Evolutionary conservation across 371 early-diverging fungal species (phyloP), one percentile per base, ranked within the genome.

Genomic region (Mortierella sp.): DNA sequence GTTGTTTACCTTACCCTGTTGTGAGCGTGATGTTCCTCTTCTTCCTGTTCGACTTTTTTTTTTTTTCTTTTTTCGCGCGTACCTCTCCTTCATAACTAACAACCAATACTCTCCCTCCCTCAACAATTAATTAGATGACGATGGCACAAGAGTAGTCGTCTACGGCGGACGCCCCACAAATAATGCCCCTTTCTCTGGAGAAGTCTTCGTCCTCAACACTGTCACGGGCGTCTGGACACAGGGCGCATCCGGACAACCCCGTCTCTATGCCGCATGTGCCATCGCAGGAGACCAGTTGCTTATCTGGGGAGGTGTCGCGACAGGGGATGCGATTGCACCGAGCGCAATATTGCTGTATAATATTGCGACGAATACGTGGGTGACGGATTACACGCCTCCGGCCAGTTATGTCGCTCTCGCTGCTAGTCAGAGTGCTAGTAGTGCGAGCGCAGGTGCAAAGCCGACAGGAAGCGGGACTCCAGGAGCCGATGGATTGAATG

Each of bases 201-300:
- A 82, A 44, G 6, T 82, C 14, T 82, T 53, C 51, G 69, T 82
- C 31, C 78, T 82, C 19, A 61, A 82, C 50, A 78, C 75, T 8
- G 34, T 24, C 31, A 69, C 79, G 0, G 55, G 34, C 34, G 46
- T 37, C 5, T 82, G 82, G 82, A 54, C 54, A 16, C 31, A 55
- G 31, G 82, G 82, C 1, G 26, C 48, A 0, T 0, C 79, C 3
- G 82, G 82, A 44, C 54, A 57, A 21, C 37, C 54, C 4, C 79
- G 82, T 13, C 48, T 64, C 8, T 82, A 82, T 40, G 26, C 76
- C 21, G 43, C 67, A 6, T 82, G 82, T 43, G 70, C 76, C 8
- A 61, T 82, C n/a, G 82, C 79, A 19, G 82, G 82, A 0, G 61
- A 82, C 48, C 79, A 76, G 31, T 61, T 82, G 5, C 26, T 82